A percentile compares a stretch with the other conserved stretches of the same genome.
Conservation (phyloP, 163 green algal genomes). For the Chlamydomonas reinhardtii region DNA sequence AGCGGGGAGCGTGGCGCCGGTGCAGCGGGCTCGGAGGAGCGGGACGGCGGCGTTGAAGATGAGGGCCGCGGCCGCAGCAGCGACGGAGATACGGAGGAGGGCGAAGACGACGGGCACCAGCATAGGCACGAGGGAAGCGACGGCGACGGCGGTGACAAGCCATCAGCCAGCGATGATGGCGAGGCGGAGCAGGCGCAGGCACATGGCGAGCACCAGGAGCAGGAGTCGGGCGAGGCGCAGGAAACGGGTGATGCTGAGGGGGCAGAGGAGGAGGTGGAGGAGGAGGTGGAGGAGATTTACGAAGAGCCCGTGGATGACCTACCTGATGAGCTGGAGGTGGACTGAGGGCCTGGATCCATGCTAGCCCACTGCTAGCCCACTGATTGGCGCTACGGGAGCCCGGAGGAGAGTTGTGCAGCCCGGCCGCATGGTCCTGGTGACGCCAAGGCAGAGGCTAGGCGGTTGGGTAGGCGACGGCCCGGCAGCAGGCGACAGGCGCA, state of each 20-base stretch:
- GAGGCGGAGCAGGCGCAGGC: neutral
- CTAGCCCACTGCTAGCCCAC: too few relatives aligned
- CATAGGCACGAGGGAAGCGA: neutral
- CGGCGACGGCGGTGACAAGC: neutral
- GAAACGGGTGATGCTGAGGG: neutral
- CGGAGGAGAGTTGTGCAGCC: too few relatives aligned
- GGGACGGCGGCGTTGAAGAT: neutral
- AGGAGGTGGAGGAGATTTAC: neutral
- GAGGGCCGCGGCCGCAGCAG: neutral
- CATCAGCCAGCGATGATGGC: neutral
- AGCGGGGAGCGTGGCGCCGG: too few relatives aligned
- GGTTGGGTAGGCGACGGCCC: too few relatives aligned
- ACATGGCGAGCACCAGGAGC: neutral
- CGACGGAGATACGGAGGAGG: neutral
- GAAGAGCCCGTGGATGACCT: neutral
- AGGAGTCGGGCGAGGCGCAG: neutral
- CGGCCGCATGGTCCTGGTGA: too few relatives aligned
- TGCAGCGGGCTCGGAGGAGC: neutral
- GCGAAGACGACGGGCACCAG: neutral
- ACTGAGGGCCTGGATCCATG: slow-evolving; percentile 1
- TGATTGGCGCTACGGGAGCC: too few relatives aligned
- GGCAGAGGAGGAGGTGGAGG: slow-evolving; percentile 24
- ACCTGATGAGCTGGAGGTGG: slow-evolving; percentile 32
- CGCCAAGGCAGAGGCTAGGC: too few relatives aligned
- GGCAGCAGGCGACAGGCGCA: too few relatives aligned